Conservation (phyloP, 1,139 yeast genomes). For the Torulaspora pretoriensis region DNA sequence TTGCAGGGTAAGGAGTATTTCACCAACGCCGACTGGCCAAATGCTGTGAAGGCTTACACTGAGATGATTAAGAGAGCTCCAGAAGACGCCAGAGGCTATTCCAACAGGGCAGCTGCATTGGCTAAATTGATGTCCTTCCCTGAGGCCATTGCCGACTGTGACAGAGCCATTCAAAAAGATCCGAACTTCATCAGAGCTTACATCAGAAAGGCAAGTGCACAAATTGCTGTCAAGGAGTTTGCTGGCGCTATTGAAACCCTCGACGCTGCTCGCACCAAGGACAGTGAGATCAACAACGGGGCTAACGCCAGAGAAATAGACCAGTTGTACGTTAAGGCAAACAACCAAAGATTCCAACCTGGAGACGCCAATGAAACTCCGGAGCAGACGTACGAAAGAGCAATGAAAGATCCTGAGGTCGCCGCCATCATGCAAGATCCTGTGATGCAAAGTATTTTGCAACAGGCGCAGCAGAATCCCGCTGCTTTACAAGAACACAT, state of each 20-base stretch:
- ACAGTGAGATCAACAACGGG: constrained; percentile 57
- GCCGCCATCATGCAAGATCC: constrained; percentile 90
- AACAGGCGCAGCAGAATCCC: constrained; percentile 92
- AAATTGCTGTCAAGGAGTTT: constrained; percentile 85
- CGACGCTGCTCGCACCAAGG: constrained; percentile 70
- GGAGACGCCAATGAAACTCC: constrained; percentile 87
- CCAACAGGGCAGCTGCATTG: constrained; percentile 96
- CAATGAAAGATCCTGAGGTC: constrained; percentile 89
- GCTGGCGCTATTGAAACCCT: constrained; percentile 78
- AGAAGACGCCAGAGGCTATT: constrained; percentile 92
- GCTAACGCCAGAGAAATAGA: constrained; percentile 73
- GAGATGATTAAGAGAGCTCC: constrained; percentile 98
- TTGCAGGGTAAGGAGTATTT: constrained; percentile 85
- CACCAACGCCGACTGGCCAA: constrained; percentile 94
- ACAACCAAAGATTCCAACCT: constrained; percentile 67
- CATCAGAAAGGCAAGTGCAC: constrained; percentile 94
- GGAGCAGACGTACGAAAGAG: constrained; percentile 90
- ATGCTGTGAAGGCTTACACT: constrained; percentile 87
- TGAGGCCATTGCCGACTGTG: constrained; percentile 91
- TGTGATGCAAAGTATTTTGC: constrained; percentile 90
- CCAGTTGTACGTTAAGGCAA: constrained; percentile 72
- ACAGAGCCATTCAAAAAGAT: constrained; percentile 81
- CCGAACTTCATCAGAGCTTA: constrained; percentile 90
- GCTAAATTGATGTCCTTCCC: constrained; percentile 96
- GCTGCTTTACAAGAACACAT: constrained; percentile 97